Evolutionary conservation across 2,329 filamentous ascomycete genomes (phyloP), one percentile per base, ranked within the genome.

Genomic region (Microdochium nivale): DNA sequence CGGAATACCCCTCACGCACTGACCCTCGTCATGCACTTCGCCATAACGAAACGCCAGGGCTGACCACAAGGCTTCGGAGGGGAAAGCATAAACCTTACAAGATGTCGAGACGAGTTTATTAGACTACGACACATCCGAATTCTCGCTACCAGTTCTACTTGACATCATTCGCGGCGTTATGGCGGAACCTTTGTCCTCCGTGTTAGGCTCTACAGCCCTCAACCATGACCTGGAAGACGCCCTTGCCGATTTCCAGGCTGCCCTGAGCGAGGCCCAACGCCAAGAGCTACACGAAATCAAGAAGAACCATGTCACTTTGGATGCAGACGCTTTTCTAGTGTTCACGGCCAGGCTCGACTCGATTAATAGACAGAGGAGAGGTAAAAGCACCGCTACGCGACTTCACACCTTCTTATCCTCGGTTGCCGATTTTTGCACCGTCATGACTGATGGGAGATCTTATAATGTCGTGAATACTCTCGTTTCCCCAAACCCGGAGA

Each of bases 351-450:
- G 68, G 46, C 56, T 69, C 2, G 65, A 68, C 7, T 27, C 33
- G 3, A 37, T 37, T 1, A 59, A 59, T 37, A 54, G 53, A 5
- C 48, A 51, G 1, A 55, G 59, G 11, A 30, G 27, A 30, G 63
- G 65, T 0, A 57, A 54, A 46, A 46, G 70, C 9, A 64, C 61
- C 3, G 66, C 59, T 21, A 53, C 56, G 67, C 59, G 67, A 2
- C 48, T 71, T 0, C 47, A 52, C 32, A 54, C 60, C 0, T 55
- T 73, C 14, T 58, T 75, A 14, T 55, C 62, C 11, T 70, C 66
- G 5, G 59, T 71, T 4, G 65, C 68, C 19, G 59, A 64, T 1
- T 74, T 73, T 50, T 67, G 66, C 9, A 44, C 58, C 7, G 67
- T 73, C 33, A 62, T 68, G 60, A 59, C 58, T 1, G 55, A 75